phyloP scores from a whole-genome alignment of 805 yeast species.

The Barnettozyma vustinii region DNA sequence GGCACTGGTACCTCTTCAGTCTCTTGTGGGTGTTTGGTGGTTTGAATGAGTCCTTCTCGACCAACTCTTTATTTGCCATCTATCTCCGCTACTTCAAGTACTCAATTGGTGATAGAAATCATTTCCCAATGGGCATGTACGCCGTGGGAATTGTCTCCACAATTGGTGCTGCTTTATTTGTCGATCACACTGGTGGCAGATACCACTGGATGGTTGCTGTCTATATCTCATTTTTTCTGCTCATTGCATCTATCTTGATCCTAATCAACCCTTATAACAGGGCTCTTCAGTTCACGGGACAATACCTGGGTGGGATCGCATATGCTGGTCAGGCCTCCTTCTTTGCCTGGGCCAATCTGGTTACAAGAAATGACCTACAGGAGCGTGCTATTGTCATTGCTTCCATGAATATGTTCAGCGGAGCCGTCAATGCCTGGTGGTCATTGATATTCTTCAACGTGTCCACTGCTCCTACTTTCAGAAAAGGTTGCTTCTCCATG shows the following conservation, averaged over 20 bases:
- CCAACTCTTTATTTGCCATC: conserved; percentile 42
- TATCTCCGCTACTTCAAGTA: conserved; percentile 40
- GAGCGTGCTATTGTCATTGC: conserved; percentile 62
- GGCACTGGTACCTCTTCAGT: conserved; percentile 55
- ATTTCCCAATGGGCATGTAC: conserved; percentile 50
- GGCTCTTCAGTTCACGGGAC: conserved; percentile 44
- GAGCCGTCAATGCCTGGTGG: conserved; percentile 66
- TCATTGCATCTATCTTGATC: conserved; percentile 44
- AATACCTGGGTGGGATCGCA: conserved; percentile 47
- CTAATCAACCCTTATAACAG: conserved; percentile 35
- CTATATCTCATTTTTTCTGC: conserved; percentile 36
- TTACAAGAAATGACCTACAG: conserved; percentile 53
- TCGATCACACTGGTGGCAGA: conserved; percentile 36
- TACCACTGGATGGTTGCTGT: conserved; percentile 50
- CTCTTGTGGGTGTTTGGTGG: conserved; percentile 49
- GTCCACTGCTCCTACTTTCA: conserved; percentile 43
- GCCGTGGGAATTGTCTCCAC: conserved; percentile 47
- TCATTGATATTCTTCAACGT: conserved; percentile 48
- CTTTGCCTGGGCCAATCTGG: conserved; percentile 60
- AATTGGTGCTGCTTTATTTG: conserved; percentile 36
- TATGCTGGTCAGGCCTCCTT: conserved; percentile 57
- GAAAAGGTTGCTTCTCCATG: conserved; percentile 53
- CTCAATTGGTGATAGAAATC: conserved; percentile 40
- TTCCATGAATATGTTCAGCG: conserved; percentile 60
- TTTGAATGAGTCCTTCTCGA: conserved; percentile 40